Evolutionary conservation across 2,329 filamentous ascomycete genomes (phyloP), one percentile per base, ranked within the genome.

Genomic region (Talaromyces islandicus): DNA sequence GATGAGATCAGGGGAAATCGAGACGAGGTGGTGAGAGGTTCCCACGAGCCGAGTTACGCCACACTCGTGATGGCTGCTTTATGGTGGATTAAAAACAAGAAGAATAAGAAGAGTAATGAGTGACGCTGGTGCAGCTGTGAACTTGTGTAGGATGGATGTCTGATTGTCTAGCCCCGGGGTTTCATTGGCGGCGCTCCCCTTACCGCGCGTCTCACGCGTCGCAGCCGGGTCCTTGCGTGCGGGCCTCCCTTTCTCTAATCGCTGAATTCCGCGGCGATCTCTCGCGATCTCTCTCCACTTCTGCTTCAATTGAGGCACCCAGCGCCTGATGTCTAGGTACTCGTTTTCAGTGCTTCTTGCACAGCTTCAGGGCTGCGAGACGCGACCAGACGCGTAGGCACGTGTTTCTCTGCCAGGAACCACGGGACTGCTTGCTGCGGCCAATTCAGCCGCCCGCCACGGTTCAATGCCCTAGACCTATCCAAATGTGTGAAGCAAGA

Each of bases 131-230:
- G 14, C 19, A 35, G 32, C 25, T 3, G 25, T 27, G 25, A 27
- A 3, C 25, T 11, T 7, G 19, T 27, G 24, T 12, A 19, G 24
- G 32, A 35, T n/a, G 35, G 35, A 38, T 38, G 35, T 38, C 32
- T 17, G 32, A 35, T 35, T 35, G 32, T 35, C 12, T 14, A 35
- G 21, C 7, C 48, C 11, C 25, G 48, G n/a, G n/a, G 17, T 46
- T n/a, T n/a, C 24, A 52, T 52, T 52, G 48, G 48, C 48, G 24
- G 48, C 48, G 41, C n/a, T 52, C 48, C 25, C 48, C 48, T 52
- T 52, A 29, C 24, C 24, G 48, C 48, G 58, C 54, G 59, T 57
- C 59, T 48, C 54, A 60, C 59, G 59, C 59, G 59, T 57, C 59
- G 52, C 32, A 35, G 32, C 46, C 55, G 48, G 48, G 54, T 50